These are phyloP conservation scores for Rhodamnia argentea DNA, from an alignment of 345 rosid genomes.

Conservation along the genomic window DNA sequence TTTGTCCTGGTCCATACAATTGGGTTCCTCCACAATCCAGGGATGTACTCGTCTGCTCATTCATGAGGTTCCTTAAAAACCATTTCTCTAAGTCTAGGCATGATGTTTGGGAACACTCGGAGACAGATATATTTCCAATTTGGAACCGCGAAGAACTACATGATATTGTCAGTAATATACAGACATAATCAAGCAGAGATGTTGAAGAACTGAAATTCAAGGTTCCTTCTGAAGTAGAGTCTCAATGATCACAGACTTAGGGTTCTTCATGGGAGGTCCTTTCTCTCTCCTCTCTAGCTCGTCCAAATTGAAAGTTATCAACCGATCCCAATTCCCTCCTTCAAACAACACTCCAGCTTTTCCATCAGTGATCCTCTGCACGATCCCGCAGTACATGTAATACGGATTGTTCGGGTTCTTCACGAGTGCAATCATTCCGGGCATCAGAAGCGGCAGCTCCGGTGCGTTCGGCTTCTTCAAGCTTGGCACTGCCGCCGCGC, in stretches of 20 bases:
- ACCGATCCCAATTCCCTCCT: slow-evolving; percentile 83
- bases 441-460: slow-evolving; percentile 67
- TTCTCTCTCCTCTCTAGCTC: slow-evolving; percentile 80
- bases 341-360: slow-evolving; percentile 83
- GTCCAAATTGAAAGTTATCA: slow-evolving; percentile 68
- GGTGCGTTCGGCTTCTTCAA: slow-evolving; percentile 65
- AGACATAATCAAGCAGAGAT: background rate
- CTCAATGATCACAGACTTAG: slow-evolving; percentile 70
- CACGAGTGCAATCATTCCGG: slow-evolving; percentile 83
- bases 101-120: background rate
- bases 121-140: background rate
- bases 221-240: slow-evolving; percentile 26
- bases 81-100: background rate
- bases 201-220: background rate
- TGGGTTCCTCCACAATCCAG: background rate
- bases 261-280: slow-evolving; percentile 80
- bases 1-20: background rate
- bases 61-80: background rate
- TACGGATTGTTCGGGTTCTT: slow-evolving; percentile 70
- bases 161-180: background rate
- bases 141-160: background rate
- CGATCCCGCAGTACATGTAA: slow-evolving; percentile 84
- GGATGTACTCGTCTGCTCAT: background rate
- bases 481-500: background rate
- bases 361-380: slow-evolving; percentile 87